phyloP scores from a whole-genome alignment of 2,329 filamentous ascomycete genomes.

The Aspergillus sp. region DNA sequence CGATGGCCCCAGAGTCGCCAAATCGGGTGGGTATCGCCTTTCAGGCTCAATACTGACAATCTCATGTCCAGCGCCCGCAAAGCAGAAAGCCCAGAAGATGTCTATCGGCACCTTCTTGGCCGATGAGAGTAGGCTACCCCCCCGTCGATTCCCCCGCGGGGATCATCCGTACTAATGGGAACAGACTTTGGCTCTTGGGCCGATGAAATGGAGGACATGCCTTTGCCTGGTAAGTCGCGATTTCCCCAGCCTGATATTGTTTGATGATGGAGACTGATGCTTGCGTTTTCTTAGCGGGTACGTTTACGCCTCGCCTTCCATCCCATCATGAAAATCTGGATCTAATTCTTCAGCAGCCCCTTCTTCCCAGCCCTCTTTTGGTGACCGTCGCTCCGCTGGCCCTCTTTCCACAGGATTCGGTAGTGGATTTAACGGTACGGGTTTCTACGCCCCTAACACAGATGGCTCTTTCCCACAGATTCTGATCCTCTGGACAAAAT shows the following conservation, averaged over 20 bases:
- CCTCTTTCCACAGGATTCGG: constrained; percentile 35
- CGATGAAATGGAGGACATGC: constrained; percentile 92
- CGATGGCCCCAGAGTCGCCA: neutral
- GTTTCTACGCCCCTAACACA: constrained; percentile 8
- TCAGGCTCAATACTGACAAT: constrained; percentile 44
- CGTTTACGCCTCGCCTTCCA: constrained; percentile 15
- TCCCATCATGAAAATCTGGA: constrained; percentile 7
- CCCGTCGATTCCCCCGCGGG: constrained; percentile 11
- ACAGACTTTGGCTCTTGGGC: constrained; percentile 88
- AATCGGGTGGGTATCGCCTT: neutral
- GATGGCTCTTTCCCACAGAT: neutral
- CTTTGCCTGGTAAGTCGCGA: constrained; percentile 64
- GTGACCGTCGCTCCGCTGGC: constrained; percentile 51
- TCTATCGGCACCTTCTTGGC: constrained; percentile 93
- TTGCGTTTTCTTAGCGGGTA: constrained; percentile 28
- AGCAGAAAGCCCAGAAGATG: constrained; percentile 95
- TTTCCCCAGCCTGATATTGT: neutral
- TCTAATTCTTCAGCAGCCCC: constrained; percentile 32
- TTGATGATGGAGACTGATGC: constrained; percentile 1
- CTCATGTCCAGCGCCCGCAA: constrained; percentile 71
- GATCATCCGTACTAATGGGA: constrained; percentile 28
- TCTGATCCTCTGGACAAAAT: constrained; percentile 17
- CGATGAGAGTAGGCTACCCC: constrained; percentile 72
- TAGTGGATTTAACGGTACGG: constrained; percentile 35
- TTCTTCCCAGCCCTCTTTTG: constrained; percentile 46